Percentiles rank a stretch among this genome's conserved stretches.
These are phyloP conservation scores for Stellera chamaejasme DNA, from an alignment of 345 rosid species.

Conservation along the genomic window DNA sequence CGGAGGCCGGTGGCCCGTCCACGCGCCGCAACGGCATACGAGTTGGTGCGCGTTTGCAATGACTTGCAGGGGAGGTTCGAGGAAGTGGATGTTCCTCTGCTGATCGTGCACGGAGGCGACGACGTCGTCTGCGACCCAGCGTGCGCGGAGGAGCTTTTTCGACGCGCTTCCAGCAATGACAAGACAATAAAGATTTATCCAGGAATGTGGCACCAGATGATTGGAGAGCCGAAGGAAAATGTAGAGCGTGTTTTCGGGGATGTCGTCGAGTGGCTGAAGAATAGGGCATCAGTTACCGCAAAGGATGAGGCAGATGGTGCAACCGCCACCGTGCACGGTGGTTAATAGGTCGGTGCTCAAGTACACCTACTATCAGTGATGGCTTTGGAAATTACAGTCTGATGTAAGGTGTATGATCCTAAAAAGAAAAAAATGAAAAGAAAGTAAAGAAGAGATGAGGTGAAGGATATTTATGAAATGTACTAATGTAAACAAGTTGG, in stretches of 20 bases:
- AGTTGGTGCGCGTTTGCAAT: slow-evolving; percentile 58
- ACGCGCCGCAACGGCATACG: slow-evolving; percentile 83
- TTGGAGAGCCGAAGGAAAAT: slow-evolving; percentile 69
- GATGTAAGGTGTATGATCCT: too few relatives aligned
- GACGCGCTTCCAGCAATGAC: slow-evolving; percentile 57
- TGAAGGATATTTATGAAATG: too few relatives aligned
- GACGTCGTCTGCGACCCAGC: slow-evolving; percentile 77
- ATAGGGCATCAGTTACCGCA: slow-evolving; percentile 25
- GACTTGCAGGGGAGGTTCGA: slow-evolving; percentile 76
- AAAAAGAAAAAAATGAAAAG: too few relatives aligned
- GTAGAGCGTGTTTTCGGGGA: slow-evolving; percentile 73
- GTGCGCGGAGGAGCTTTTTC: slow-evolving; percentile 60
- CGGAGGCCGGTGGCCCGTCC: slow-evolving; percentile 48
- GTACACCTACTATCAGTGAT: too few relatives aligned
- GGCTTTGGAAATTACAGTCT: too few relatives aligned
- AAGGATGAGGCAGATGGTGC: background rate
- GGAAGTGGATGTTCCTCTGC: slow-evolving; percentile 69
- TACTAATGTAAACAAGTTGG: too few relatives aligned
- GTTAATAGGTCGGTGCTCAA: background rate
- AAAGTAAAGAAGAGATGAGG: too few relatives aligned
- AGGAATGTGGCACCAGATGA: slow-evolving; percentile 85
- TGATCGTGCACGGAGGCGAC: slow-evolving; percentile 72
- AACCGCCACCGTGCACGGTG: slow-evolving; percentile 2
- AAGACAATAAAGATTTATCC: slow-evolving; percentile 69
- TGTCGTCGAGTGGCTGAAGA: slow-evolving; percentile 56